Conservation (phyloP, 768 basidiomycete genomes). For the Boletus rex-veris region DNA sequence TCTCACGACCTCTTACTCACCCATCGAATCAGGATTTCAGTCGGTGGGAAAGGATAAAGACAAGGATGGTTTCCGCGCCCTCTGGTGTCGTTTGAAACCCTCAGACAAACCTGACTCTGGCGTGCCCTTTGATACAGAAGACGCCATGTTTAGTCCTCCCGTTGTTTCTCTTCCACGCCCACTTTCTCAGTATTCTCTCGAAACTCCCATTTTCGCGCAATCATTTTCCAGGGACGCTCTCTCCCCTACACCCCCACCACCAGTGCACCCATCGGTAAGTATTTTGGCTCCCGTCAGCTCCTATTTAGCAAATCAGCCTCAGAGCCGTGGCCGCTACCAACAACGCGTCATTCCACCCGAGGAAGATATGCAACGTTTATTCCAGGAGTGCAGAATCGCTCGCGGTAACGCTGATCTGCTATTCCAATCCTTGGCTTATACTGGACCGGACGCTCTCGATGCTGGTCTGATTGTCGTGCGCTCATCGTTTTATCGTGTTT, state of each 20-base stretch:
- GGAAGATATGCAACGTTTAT: conserved; percentile 79
- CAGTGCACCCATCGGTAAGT: conserved; percentile 26
- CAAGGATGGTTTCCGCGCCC: conserved; percentile 57
- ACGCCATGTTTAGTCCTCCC: conserved; percentile 76
- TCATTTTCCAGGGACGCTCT: conserved; percentile 29
- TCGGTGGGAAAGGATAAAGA: conserved; percentile 28
- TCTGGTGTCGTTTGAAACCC: conserved; percentile 82
- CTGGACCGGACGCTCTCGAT: conserved; percentile 53
- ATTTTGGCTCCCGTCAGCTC: not conserved
- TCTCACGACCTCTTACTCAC: not conserved
- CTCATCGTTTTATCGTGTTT: not conserved
- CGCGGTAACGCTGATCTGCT: conserved; percentile 77
- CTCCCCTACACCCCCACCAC: conserved; percentile 21
- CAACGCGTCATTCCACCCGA: conserved; percentile 63
- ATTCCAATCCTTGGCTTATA: conserved; percentile 63
- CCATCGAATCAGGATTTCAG: conserved; percentile 15
- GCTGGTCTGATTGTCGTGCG: conserved; percentile 65
- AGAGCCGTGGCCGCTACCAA: conserved; percentile 14
- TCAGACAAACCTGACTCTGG: conserved; percentile 82
- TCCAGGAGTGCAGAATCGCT: conserved; percentile 83
- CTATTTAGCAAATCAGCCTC: not conserved
- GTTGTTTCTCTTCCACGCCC: conserved; percentile 35
- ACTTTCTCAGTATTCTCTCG: conserved; percentile 26
- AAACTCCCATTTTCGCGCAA: conserved; percentile 39
- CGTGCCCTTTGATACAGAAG: conserved; percentile 72